Evolutionary conservation across 1,284 basidiomycete species (phyloP).

Genomic region (Naganishia cerealis): DNA sequence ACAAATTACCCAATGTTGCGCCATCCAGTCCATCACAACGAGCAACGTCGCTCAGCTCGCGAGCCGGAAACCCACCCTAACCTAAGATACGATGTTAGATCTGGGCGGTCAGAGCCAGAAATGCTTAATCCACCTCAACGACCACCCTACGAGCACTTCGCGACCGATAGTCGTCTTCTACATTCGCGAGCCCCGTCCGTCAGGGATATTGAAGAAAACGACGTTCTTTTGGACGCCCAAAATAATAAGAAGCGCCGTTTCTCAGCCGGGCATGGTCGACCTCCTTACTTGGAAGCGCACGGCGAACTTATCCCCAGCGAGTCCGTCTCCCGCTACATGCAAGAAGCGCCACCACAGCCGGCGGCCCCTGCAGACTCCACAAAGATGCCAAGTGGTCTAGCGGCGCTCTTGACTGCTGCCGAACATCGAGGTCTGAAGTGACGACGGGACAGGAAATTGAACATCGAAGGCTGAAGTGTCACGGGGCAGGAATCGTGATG

Average conservation of each 20-base stretch:
- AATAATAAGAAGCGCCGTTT: slow-evolving; percentile 18
- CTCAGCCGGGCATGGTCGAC: slow-evolving; percentile 2
- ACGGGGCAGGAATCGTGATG: not conserved
- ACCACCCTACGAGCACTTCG: not conserved
- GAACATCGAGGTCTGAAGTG: slow-evolving; percentile 18
- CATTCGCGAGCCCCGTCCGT: not conserved
- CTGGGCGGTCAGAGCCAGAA: not conserved
- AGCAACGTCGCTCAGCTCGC: not conserved
- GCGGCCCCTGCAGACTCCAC: not conserved
- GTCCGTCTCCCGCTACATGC: not conserved
- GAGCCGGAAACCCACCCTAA: not conserved
- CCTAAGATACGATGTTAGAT: slow-evolving; percentile 5
- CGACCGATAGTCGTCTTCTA: not conserved
- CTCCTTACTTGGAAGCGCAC: not conserved
- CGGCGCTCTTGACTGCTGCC: slow-evolving; percentile 24
- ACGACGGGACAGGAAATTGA: too few relatives aligned
- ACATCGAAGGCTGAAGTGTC: slow-evolving; percentile 11
- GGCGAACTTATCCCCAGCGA: not conserved
- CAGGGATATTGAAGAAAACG: slow-evolving; percentile 3
- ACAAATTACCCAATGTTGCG: not conserved
- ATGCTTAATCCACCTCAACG: not conserved
- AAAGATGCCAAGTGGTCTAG: slow-evolving; percentile 13
- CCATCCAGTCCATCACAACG: not conserved
- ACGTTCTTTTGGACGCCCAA: not conserved
- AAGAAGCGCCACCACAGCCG: not conserved